phyloP scores from a whole-genome alignment of 192 early-diverging fungal species.

The Dissophora ornata region DNA sequence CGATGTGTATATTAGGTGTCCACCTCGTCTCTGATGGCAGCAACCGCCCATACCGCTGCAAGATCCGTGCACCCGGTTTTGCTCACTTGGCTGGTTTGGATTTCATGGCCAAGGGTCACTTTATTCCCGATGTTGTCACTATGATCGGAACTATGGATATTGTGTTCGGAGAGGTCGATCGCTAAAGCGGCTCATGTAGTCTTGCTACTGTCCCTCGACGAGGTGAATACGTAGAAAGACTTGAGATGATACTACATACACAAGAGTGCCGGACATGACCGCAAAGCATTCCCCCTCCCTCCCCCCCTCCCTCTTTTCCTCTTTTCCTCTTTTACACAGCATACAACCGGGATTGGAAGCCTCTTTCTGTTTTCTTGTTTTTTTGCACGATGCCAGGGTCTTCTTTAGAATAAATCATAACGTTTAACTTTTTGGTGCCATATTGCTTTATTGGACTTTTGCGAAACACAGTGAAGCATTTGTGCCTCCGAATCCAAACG shows the following conservation, averaged over 20 bases:
- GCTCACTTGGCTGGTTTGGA: slow-evolving; percentile 91
- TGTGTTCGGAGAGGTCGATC: slow-evolving; percentile 96
- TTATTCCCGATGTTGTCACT: slow-evolving; percentile 95
- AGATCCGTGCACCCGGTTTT: slow-evolving; percentile 97
- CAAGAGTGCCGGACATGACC: neutral
- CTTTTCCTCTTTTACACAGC: neutral
- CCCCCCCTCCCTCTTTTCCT: neutral
- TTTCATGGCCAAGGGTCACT: slow-evolving; percentile 90
- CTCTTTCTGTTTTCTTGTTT: slow-evolving; percentile 13
- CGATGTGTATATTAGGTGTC: too few species aligned
- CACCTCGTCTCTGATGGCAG: slow-evolving; percentile 94
- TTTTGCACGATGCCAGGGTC: slow-evolving; percentile 8
- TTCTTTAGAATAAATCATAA: slow-evolving; percentile 38
- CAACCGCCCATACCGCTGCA: slow-evolving; percentile 96
- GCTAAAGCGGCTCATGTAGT: slow-evolving; percentile 57
- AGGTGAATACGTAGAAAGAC: too few species aligned
- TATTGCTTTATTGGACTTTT: slow-evolving; percentile 53
- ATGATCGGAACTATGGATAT: slow-evolving; percentile 99
- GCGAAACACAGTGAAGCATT: slow-evolving; percentile 79
- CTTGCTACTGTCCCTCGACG: neutral
- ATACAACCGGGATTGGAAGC: slow-evolving; percentile 1
- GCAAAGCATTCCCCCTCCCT: neutral
- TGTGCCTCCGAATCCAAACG: slow-evolving; percentile 93
- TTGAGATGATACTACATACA: slow-evolving; percentile 3
- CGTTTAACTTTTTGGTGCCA: neutral